Conservation (phyloP, 345 rosid genomes). For the Citrus glauca region DNA sequence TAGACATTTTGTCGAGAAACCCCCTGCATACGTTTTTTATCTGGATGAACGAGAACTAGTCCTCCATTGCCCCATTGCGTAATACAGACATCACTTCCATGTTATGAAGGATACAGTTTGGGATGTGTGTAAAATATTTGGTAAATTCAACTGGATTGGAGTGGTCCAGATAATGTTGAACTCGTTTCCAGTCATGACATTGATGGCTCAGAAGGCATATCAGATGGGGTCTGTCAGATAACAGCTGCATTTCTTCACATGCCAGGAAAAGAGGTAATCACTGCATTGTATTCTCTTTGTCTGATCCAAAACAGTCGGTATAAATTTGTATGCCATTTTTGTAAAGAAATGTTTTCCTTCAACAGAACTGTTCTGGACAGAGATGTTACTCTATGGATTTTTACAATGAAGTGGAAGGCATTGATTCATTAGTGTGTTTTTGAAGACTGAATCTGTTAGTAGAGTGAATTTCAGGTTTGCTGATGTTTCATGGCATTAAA, state of each 20-base stretch:
- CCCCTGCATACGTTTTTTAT: not conserved
- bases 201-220: not conserved
- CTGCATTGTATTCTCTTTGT: not conserved
- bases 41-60: not conserved
- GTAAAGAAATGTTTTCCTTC: not conserved
- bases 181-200: not conserved
- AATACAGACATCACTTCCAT: not conserved
- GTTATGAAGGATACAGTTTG: not conserved
- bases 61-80: not conserved
- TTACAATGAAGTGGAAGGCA: not conserved
- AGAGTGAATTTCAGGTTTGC: too few species aligned
- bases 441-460: not conserved
- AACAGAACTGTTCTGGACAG: not conserved
- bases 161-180: not conserved
- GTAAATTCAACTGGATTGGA: not conserved
- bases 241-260: not conserved
- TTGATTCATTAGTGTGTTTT: not conserved
- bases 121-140: not conserved
- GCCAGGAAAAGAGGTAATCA: not conserved
- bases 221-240: not conserved
- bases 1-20: not conserved
- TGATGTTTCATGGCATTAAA: too few species aligned
- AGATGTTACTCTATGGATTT: not conserved
- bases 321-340: not conserved
- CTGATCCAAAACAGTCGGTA: not conserved